Percentiles rank a stretch among this genome's conserved stretches.
Conservation (phyloP, 345 rosid species). For the Syzygium aqueum region DNA sequence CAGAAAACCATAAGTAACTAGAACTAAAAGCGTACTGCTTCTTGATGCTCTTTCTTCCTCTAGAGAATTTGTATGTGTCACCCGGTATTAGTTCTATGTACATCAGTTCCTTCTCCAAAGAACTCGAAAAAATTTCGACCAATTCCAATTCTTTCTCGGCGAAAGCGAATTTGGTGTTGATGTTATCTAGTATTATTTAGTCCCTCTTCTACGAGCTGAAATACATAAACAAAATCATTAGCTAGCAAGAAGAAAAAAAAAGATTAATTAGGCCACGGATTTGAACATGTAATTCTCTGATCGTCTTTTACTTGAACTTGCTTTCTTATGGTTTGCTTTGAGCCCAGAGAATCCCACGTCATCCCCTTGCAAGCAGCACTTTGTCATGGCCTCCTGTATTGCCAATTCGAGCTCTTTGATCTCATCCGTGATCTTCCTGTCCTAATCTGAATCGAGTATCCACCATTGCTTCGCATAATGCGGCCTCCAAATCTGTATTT, state of each 20-base stretch:
- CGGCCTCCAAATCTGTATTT: neutral
- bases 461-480: rapidly evolving
- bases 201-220: neutral
- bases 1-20: neutral
- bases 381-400: neutral
- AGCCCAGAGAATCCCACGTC: neutral
- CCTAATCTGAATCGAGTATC: neutral
- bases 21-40: neutral
- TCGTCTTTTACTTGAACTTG: neutral
- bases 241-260: neutral
- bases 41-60: neutral
- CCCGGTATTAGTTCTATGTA: neutral
- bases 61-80: neutral
- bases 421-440: neutral
- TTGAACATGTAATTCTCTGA: neutral
- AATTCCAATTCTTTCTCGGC: neutral
- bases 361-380: neutral
- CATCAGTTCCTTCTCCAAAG: neutral
- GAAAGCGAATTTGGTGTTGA: neutral
- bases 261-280: neutral
- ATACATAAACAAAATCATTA: neutral
- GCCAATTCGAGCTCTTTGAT: neutral
- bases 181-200: neutral
- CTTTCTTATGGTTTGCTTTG: neutral
- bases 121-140: neutral